Evolutionary conservation across 345 rosid genomes (phyloP).

Genomic region (Capsella bursapastoris): DNA sequence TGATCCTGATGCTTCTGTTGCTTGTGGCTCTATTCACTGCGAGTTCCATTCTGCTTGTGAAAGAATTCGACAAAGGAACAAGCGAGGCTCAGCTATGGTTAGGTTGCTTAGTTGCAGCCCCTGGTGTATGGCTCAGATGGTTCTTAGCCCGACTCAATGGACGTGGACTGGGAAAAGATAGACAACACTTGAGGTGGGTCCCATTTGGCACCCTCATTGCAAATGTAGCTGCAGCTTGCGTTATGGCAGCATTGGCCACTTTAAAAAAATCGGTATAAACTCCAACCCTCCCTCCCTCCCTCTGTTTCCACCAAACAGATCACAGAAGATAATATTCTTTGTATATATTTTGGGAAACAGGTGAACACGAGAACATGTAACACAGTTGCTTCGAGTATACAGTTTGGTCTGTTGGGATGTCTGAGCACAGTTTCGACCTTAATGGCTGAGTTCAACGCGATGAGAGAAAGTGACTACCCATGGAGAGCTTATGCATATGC

Average conservation of each 20-base stretch:
- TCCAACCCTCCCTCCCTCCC: not conserved
- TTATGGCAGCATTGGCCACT: slow-evolving; percentile 79
- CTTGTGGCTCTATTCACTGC: slow-evolving; percentile 54
- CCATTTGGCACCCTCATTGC: slow-evolving; percentile 90
- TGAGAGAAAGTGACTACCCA: slow-evolving; percentile 66
- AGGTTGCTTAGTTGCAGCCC: slow-evolving; percentile 74
- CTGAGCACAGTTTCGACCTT: slow-evolving; percentile 89
- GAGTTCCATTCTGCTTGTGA: slow-evolving; percentile 53
- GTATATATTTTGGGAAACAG: slow-evolving; percentile 46
- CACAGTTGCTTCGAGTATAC: slow-evolving; percentile 60
- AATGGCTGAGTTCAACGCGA: slow-evolving; percentile 86
- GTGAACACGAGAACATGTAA: slow-evolving; percentile 56
- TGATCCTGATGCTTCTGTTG: slow-evolving; percentile 50
- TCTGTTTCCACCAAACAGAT: slow-evolving; percentile 13
- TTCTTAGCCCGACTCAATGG: slow-evolving; percentile 85
- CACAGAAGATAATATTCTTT: slow-evolving; percentile 15
- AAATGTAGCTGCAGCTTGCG: slow-evolving; percentile 76
- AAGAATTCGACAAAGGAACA: slow-evolving; percentile 57
- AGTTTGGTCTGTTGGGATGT: slow-evolving; percentile 86
- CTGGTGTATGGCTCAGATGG: slow-evolving; percentile 99
- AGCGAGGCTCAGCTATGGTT: slow-evolving; percentile 72
- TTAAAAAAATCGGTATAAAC: slow-evolving; percentile 62
- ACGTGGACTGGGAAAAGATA: slow-evolving; percentile 67
- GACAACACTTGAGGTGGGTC: slow-evolving; percentile 68
- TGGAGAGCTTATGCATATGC: slow-evolving; percentile 87